Conservation (phyloP, 1,284 basidiomycete genomes). For the Apiotrichum gamsii region DNA sequence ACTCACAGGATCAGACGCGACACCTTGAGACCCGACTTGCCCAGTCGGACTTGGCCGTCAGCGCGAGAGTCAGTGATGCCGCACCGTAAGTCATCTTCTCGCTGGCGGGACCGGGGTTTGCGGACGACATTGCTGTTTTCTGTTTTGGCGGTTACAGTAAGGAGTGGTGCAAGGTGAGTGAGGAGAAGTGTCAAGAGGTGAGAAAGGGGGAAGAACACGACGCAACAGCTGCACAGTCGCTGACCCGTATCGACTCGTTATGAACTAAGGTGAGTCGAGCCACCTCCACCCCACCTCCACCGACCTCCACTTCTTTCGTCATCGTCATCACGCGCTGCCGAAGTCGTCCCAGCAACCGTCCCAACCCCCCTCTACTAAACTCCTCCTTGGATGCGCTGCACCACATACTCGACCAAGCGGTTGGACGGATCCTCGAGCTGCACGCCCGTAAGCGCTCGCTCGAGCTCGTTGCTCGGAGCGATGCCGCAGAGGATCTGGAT, state of each 20-base stretch:
- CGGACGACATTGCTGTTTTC: background rate
- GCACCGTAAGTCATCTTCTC: conserved; percentile 15
- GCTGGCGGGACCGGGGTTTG: background rate
- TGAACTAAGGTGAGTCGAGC: background rate
- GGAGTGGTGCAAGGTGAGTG: background rate
- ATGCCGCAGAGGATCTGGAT: conserved; percentile 61
- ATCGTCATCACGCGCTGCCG: too few relatives aligned
- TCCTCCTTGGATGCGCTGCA: background rate
- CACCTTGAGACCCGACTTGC: conserved; percentile 38
- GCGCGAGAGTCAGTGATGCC: too few relatives aligned
- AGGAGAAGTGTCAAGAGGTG: background rate
- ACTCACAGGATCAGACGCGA: conserved; percentile 39
- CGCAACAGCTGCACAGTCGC: too few relatives aligned
- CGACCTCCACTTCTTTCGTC: background rate
- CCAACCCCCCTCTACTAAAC: background rate
- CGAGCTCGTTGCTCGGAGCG: background rate
- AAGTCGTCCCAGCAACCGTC: too few relatives aligned
- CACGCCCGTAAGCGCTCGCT: background rate
- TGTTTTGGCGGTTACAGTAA: background rate
- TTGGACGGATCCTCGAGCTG: background rate
- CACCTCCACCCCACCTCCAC: background rate
- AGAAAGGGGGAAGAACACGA: background rate
- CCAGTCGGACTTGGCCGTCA: conserved; percentile 28
- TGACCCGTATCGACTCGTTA: too few relatives aligned
- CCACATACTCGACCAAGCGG: conserved; percentile 18